Evolutionary conservation across 768 basidiomycete species (phyloP).

Genomic region (Kwoniella shandongensis): DNA sequence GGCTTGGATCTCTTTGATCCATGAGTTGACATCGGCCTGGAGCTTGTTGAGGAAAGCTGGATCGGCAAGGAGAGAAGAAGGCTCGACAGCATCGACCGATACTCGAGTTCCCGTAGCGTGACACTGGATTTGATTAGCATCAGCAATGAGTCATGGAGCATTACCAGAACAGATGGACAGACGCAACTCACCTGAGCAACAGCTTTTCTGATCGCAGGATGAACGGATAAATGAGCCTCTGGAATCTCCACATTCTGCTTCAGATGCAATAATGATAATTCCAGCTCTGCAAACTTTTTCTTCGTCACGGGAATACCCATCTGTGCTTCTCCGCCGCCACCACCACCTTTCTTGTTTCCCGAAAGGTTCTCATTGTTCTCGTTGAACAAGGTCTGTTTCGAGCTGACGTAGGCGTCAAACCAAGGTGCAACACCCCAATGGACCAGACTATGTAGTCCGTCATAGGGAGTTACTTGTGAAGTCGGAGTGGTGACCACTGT

Average conservation of each 20-base stretch:
- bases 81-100: slow-evolving; percentile 71
- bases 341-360: slow-evolving; percentile 58
- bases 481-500: slow-evolving; percentile 38
- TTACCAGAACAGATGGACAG: neutral
- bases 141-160: neutral
- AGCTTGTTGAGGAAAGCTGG: slow-evolving; percentile 88
- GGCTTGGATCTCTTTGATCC: slow-evolving; percentile 97
- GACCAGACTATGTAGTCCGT: slow-evolving; percentile 90
- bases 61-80: slow-evolving; percentile 76
- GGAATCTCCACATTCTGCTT: slow-evolving; percentile 99
- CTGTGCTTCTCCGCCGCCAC: slow-evolving; percentile 24
- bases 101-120: slow-evolving; percentile 56
- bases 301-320: slow-evolving; percentile 91
- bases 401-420: slow-evolving; percentile 95
- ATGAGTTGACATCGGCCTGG: slow-evolving; percentile 89
- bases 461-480: slow-evolving; percentile 65
- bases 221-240: slow-evolving; percentile 87
- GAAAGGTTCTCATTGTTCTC: slow-evolving; percentile 80
- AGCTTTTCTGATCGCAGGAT: slow-evolving; percentile 81
- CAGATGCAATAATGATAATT: slow-evolving; percentile 86
- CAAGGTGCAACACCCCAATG: slow-evolving; percentile 95
- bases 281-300: slow-evolving; percentile 98
- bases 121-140: slow-evolving; percentile 35
- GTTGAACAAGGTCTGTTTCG: slow-evolving; percentile 63
- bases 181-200: slow-evolving; percentile 62